These are phyloP conservation scores for Volutella citrinella DNA, from an alignment of 2,329 filamentous ascomycete species.

Conservation along the genomic window DNA sequence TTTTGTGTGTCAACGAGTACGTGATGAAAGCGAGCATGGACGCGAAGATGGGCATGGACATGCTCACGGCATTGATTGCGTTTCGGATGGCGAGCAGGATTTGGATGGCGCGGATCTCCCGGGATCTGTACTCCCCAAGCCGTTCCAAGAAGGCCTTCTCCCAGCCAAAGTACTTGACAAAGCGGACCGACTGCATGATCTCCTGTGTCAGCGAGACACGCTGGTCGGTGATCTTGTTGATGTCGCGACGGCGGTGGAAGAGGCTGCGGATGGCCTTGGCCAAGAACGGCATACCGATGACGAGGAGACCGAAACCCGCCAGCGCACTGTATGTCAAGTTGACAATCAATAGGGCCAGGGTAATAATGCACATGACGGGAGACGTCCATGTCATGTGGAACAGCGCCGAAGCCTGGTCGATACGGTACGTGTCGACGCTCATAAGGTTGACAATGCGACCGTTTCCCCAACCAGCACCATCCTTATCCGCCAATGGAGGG, in stretches of 20 bases:
- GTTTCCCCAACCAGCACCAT: constrained; percentile 85
- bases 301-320: constrained; percentile 78
- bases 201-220: constrained; percentile 89
- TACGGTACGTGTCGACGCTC: constrained; percentile 90
- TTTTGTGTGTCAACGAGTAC: constrained; percentile 63
- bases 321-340: constrained; percentile 90
- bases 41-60: constrained; percentile 88
- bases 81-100: constrained; percentile 79
- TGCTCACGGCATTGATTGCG: constrained; percentile 76
- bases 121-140: constrained; percentile 67
- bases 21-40: constrained; percentile 96
- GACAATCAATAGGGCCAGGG: constrained; percentile 74
- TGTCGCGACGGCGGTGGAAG: constrained; percentile 69
- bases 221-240: constrained; percentile 94
- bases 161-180: constrained; percentile 98
- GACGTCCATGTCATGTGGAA: constrained; percentile 92
- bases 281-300: constrained; percentile 74
- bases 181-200: constrained; percentile 84
- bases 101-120: constrained; percentile 83
- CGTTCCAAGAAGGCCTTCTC: constrained; percentile 81
- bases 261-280: constrained; percentile 74
- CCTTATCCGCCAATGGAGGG: constrained; percentile 45
- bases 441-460: constrained; percentile 90
- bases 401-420: constrained; percentile 83
- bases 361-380: constrained; percentile 74